Evolutionary conservation across 345 rosid species (phyloP), one percentile per base, ranked within the genome.

Genomic region (Raphanus raphanistrum): DNA sequence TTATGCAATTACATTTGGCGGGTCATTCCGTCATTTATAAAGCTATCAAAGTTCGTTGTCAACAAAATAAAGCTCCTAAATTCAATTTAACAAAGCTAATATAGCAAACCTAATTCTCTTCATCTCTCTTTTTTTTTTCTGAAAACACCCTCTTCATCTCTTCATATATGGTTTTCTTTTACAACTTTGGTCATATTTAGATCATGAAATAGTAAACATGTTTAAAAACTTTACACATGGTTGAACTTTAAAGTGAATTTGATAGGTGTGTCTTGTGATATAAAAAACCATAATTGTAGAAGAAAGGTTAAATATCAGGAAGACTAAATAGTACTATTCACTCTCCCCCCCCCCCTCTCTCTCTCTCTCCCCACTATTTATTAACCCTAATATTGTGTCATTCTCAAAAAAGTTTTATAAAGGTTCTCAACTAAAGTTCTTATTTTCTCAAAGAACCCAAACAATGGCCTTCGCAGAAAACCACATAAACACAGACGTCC

Each of bases 391-490:
- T 29, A 36, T 35, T 35, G 65, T 35, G 48, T 52, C 78, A 67
- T 73, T 12, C 64, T 78, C 17, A 71, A 59, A 77, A 8, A 55
- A 33, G 29, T 31, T 66, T 57, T 57, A 74, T 74, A 68, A 74
- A 79, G 78, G 82, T 69, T 74, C 75, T 54, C 59, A 79, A 41
- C 73, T 45, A 72, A 43, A 72, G 55, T 68, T 28, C 55, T 52
- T 35, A 48, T 11, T 33, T 28, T 32, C 76, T 70, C 75, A 0
- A 50, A 70, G 45, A 64, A 80, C 57, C 38, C 68, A 45, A 80
- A 70, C 76, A 33, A 80, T 80, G 83, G 82, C 79, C 6, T 74
- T 68, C 15, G 3, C 31, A 61, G 33, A 62, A 67, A 69, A 81
- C 62, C 12, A 54, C 74, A 28, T 57, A 68, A 66, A 77, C 78